These are phyloP conservation scores for Cladosporium austrohemisphaericum DNA, from an alignment of 2,329 filamentous ascomycete species.

Conservation along the genomic window DNA sequence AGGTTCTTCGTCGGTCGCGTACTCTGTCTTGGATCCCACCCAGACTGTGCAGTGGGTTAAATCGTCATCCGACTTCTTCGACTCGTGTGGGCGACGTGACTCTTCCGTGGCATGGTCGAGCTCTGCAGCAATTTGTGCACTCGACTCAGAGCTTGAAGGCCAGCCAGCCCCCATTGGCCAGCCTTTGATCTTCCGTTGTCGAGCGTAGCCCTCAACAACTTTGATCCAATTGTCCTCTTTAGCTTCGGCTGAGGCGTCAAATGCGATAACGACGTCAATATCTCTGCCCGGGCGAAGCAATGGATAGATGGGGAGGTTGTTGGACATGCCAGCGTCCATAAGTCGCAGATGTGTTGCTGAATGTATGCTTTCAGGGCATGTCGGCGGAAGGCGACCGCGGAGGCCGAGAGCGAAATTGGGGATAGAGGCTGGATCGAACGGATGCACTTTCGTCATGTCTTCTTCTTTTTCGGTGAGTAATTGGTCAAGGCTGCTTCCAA, in stretches of 20 bases:
- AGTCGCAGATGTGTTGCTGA: constrained; percentile 59
- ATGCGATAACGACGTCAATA: constrained; percentile 85
- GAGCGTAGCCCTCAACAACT: constrained; percentile 87
- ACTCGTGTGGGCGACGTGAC: constrained; percentile 48
- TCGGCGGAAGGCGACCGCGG: constrained; percentile 67
- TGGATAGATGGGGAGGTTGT: constrained; percentile 95
- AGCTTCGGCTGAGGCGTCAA: constrained; percentile 91
- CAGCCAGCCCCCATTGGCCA: constrained; percentile 96
- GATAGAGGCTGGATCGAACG: constrained; percentile 84
- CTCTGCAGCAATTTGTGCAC: constrained; percentile 59
- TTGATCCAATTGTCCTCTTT: constrained; percentile 95
- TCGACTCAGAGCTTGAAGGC: constrained; percentile 62
- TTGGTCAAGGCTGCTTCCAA: constrained; percentile 66
- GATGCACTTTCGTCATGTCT: constrained; percentile 86
- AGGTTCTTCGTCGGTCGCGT: constrained; percentile 53
- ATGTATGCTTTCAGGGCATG: constrained; percentile 74
- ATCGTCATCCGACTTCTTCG: constrained; percentile 38
- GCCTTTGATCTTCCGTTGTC: constrained; percentile 83
- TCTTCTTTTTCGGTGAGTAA: constrained; percentile 78
- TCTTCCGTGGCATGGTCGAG: constrained; percentile 49
- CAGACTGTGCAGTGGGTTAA: constrained; percentile 92
- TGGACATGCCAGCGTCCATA: constrained; percentile 98
- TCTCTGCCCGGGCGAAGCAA: constrained; percentile 82
- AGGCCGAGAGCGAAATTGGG: constrained; percentile 87
- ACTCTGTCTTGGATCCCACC: constrained; percentile 58